A percentile compares a stretch with the other conserved stretches of the same genome.
phyloP scores from a whole-genome alignment of 257 asterid genomes.

The Avicennia marina region DNA sequence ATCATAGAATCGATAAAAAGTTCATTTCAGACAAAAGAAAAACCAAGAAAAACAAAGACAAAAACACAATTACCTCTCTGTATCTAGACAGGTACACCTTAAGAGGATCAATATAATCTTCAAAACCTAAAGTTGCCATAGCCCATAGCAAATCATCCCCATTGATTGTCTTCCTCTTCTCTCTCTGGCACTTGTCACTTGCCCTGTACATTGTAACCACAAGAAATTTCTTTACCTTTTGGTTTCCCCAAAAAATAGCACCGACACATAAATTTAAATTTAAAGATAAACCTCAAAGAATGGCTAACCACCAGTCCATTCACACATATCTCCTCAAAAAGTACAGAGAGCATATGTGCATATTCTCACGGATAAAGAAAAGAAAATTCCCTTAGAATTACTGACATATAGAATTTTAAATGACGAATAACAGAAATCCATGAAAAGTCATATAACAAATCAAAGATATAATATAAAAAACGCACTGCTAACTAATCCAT shows the following conservation, averaged over 20 bases:
- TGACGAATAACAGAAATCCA: slow-evolving; percentile 1
- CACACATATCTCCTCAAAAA: neutral
- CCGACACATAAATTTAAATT: too few species aligned
- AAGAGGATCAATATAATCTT: slow-evolving; percentile 87
- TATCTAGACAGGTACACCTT: slow-evolving; percentile 70
- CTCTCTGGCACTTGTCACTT: slow-evolving; percentile 91
- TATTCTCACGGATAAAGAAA: neutral
- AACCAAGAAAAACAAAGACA: neutral
- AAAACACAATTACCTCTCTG: slow-evolving; percentile 60
- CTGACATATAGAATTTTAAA: neutral
- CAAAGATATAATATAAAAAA: too few species aligned
- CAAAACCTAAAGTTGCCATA: slow-evolving; percentile 90
- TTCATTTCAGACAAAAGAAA: neutral
- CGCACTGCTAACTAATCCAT: too few species aligned
- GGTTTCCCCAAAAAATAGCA: too few species aligned
- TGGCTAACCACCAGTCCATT: slow-evolving; percentile 1
- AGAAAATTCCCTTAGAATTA: neutral
- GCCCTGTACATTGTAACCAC: slow-evolving; percentile 53
- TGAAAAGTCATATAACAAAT: neutral
- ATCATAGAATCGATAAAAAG: slow-evolving; percentile 2
- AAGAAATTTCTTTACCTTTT: slow-evolving; percentile 1
- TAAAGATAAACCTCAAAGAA: neutral
- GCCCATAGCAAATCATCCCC: slow-evolving; percentile 94
- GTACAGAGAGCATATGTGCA: neutral
- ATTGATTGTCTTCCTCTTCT: slow-evolving; percentile 81